Evolutionary conservation across 108 stramenopile genomes (phyloP), one percentile per base, ranked within the genome.

Genomic region (Aurantiochytrium sp.): DNA sequence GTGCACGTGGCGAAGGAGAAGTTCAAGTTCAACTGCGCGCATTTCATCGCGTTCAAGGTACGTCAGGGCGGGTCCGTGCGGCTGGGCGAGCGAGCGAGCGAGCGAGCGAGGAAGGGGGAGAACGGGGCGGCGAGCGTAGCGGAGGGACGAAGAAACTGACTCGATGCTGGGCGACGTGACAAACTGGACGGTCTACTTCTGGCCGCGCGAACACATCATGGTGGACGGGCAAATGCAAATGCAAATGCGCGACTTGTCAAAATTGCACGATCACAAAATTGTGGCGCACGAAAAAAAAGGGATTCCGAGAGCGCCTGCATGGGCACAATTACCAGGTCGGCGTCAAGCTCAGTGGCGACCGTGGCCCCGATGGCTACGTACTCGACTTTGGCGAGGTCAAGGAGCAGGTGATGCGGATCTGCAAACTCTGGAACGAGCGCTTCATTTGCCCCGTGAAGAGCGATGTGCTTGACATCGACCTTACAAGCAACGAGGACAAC

Each of bases 21-120:
- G 59, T 98, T 98, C 94, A 98, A 98, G 92, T 98, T 98, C 95
- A 96, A 97, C 93, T 97, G 97, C 21, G 96, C 98, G 23, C 98
- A 98, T 90, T 98, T 98, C 90, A 97, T 98, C 10, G 96, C 96
- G 4, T 98, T 94, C 92, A 83, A 83, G 51, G 64, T 69, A 69
- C 35, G 64, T 69, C 8, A 18, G 21, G 5, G 4, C 35, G 42
- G 64, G 21, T 1, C 21, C 12, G 64, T 8, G 10, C 64, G 64
- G 10, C 1, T 6, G 8, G 64, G 64, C 42, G 25, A 3, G 10
- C 5, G 55, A 8, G 55, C 55, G 55, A 14, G 25, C 64, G 10
- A 23, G 42, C 64, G 42, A 69, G 1, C 10, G 64, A 0, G 35
- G 10, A 2, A 8, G 10, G 64, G 64, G 10, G 35, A 69, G 35